phyloP scores from a whole-genome alignment of 495 filamentous ascomycete genomes.

The Penicillium odoratum region DNA sequence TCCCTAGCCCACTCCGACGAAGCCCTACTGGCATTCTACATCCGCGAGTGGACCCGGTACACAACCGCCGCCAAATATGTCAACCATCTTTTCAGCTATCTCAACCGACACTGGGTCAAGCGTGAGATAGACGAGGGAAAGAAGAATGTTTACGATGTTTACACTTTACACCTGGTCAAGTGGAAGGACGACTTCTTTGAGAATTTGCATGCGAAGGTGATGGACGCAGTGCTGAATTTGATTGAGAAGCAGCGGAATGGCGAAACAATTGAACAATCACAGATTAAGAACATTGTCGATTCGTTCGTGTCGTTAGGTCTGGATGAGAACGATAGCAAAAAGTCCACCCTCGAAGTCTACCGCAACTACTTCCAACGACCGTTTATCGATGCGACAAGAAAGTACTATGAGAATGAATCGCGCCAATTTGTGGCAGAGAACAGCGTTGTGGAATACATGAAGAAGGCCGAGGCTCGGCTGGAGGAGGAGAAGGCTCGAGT shows the following conservation, averaged over 20 bases:
- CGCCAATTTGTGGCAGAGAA: constrained; percentile 94
- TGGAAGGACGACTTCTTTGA: constrained; percentile 92
- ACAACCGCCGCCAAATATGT: constrained; percentile 94
- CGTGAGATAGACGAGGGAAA: constrained; percentile 99
- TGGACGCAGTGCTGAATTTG: constrained; percentile 90
- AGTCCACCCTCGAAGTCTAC: constrained; percentile 95
- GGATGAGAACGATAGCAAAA: constrained; percentile 88
- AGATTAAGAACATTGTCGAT: constrained; percentile 96
- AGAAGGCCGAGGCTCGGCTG: constrained; percentile 93
- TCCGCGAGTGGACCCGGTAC: constrained; percentile 93
- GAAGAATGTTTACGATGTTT: constrained; percentile 97
- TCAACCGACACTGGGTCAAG: constrained; percentile 99
- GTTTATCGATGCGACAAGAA: constrained; percentile 80
- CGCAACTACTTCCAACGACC: constrained; percentile 86
- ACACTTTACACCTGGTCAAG: constrained; percentile 91
- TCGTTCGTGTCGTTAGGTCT: constrained; percentile 95
- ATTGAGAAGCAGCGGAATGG: constrained; percentile 98
- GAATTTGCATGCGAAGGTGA: constrained; percentile 80
- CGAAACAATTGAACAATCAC: constrained; percentile 94
- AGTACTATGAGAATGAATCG: constrained; percentile 90
- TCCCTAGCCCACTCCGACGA: constrained; percentile 83
- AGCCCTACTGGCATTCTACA: constrained; percentile 91
- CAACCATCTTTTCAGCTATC: constrained; percentile 94
- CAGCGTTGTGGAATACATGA: constrained; percentile 99
- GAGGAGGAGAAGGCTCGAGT: constrained; percentile 95